A percentile compares a stretch with the other conserved stretches of the same genome.
Evolutionary conservation across 176 grass and related monocot genomes (phyloP).

Genomic region (Paspalum notatum): DNA sequence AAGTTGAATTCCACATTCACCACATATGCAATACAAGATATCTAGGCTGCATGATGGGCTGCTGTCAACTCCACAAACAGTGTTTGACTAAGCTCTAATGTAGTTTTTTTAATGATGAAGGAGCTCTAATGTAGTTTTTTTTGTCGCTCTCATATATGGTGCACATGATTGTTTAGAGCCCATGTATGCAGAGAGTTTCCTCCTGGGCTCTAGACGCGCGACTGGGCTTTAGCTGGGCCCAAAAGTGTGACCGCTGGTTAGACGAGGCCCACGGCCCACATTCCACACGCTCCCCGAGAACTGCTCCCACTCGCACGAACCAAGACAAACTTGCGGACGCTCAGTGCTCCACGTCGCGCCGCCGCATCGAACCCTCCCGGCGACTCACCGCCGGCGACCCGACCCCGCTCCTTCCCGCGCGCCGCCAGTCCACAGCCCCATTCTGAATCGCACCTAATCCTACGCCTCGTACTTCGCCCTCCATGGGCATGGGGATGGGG

Average conservation of each 20-base stretch:
- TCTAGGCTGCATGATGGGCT: no score
- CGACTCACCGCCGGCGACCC: constrained; percentile 43
- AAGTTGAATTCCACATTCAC: no score
- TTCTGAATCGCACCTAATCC: neutral
- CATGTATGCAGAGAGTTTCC: no score
- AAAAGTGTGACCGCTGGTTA: neutral
- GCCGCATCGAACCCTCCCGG: constrained; percentile 23
- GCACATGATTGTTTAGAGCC: no score
- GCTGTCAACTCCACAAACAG: no score
- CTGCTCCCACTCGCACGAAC: constrained; percentile 16
- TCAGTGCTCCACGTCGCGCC: constrained; percentile 11
- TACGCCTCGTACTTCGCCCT: neutral
- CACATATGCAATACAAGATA: no score
- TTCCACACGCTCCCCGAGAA: constrained; percentile 11
- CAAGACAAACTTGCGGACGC: constrained; percentile 26
- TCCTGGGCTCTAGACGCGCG: neutral
- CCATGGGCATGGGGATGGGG: constrained; percentile 22
- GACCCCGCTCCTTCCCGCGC: constrained; percentile 4
- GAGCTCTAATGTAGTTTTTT: no score
- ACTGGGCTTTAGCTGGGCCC: neutral
- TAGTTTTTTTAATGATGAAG: no score
- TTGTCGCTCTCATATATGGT: no score
- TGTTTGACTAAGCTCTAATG: no score
- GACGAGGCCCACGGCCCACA: neutral
- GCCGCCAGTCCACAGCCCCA: neutral